Percentiles rank a stretch among this genome's conserved stretches.
Conservation (phyloP, 208 protist species). For the Trypanosomatidae sp. region DNA sequence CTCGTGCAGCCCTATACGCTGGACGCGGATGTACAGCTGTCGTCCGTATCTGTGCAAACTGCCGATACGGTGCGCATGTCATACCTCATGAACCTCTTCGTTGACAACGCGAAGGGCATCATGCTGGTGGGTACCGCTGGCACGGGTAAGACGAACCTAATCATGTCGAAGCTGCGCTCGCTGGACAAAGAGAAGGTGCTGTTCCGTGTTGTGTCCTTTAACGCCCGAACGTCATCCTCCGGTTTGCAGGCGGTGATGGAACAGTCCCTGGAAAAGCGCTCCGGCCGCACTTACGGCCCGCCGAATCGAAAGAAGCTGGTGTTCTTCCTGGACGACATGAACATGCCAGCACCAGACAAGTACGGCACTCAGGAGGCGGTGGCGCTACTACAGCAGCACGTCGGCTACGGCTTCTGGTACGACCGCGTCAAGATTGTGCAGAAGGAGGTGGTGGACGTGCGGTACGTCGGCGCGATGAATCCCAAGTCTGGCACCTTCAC, state of each 20-base stretch:
- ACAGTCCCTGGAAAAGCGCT: conserved; percentile 96
- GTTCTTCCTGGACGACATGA: conserved; percentile 99
- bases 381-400: conserved; percentile 97
- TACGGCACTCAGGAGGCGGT: conserved; percentile 98
- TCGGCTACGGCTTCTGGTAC: conserved; percentile 98
- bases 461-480: conserved; percentile 98
- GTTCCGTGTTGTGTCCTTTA: conserved; percentile 96
- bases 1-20: conserved; percentile 93
- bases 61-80: conserved; percentile 95
- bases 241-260: conserved; percentile 97
- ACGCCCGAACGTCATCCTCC: conserved; percentile 93
- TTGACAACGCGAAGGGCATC: conserved; percentile 93
- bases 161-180: conserved; percentile 95
- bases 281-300: conserved; percentile 95
- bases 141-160: conserved; percentile 97
- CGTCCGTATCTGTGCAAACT: conserved; percentile 94
- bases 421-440: conserved; percentile 95
- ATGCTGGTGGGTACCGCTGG: conserved; percentile 97
- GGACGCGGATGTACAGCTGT: conserved; percentile 87
- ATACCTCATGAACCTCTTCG: conserved; percentile 94
- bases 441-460: conserved; percentile 95
- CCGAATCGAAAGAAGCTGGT: conserved; percentile 96
- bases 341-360: conserved; percentile 98
- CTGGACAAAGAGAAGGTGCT: conserved; percentile 93
- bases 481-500: conserved; percentile 98